phyloP scores from a whole-genome alignment of 2,329 filamentous ascomycete species.

The Arachnopeziza araneosa region DNA sequence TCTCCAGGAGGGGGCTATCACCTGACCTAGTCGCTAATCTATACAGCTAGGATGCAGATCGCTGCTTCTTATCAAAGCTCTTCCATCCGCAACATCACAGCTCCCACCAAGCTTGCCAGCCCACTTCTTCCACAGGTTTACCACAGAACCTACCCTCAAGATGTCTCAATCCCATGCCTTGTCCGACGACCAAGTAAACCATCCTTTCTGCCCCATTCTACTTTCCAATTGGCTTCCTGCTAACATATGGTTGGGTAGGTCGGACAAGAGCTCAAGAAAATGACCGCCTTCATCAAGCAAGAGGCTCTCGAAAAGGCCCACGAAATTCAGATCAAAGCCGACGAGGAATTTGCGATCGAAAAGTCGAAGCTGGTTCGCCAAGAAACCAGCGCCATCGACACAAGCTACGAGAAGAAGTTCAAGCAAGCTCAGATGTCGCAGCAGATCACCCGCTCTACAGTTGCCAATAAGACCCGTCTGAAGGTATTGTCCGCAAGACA shows the following conservation, averaged over 20 bases:
- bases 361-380: constrained; percentile 97
- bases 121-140: constrained; percentile 2
- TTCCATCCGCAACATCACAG: constrained; percentile 11
- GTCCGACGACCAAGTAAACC: constrained; percentile 87
- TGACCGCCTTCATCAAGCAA: constrained; percentile 99
- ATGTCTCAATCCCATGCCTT: constrained; percentile 94
- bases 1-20: constrained; percentile 3
- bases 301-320: constrained; percentile 95
- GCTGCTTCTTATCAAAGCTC: constrained; percentile 8
- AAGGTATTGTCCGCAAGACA: constrained; percentile 82
- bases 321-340: constrained; percentile 96
- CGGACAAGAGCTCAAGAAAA: constrained; percentile 97
- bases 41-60: constrained; percentile 6
- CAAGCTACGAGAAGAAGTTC: constrained; percentile 96
- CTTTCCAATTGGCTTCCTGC: constrained; percentile 1
- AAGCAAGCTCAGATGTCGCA: constrained; percentile 98
- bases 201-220: not conserved
- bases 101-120: constrained; percentile 13
- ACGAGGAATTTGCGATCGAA: constrained; percentile 98
- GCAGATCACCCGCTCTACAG: constrained; percentile 95
- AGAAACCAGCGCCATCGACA: constrained; percentile 90
- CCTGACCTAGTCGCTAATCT: constrained; percentile 15
- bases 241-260: constrained; percentile 52
- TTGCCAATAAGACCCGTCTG: constrained; percentile 93
- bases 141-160: constrained; percentile 38